Conservation (phyloP, 257 asterid genomes). For the Lavandula angustifolia region DNA sequence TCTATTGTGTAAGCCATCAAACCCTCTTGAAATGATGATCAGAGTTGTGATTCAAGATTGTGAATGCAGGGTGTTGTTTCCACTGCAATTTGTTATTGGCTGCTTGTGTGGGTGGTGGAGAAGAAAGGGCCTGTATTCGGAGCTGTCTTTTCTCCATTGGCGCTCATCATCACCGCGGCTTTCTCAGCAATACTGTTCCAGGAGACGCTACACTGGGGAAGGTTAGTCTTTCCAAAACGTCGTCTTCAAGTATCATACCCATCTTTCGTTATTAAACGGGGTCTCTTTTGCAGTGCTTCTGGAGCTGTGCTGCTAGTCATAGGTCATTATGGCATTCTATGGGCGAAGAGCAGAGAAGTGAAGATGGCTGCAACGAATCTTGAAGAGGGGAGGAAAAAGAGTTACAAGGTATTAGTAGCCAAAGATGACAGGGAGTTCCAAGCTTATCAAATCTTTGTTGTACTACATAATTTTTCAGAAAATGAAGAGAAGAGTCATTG, state of each 20-base stretch:
- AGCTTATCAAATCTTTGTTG: too few species aligned
- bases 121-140: constrained; percentile 25
- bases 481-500: neutral
- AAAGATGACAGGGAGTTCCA: neutral
- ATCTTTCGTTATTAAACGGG: neutral
- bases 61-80: constrained; percentile 20
- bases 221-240: neutral
- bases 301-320: constrained; percentile 42
- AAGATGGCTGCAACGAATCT: neutral
- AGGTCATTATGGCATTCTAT: constrained; percentile 46
- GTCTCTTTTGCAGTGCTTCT: constrained; percentile 30
- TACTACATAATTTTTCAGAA: too few species aligned
- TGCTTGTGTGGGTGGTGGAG: constrained; percentile 28
- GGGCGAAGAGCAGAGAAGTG: constrained; percentile 46
- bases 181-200: constrained; percentile 22
- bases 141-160: constrained; percentile 18
- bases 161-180: constrained; percentile 26
- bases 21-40: neutral
- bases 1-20: constrained; percentile 22
- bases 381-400: constrained; percentile 15
- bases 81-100: constrained; percentile 24
- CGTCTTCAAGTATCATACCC: neutral
- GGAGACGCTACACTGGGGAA: constrained; percentile 34
- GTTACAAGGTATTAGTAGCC: constrained; percentile 5
- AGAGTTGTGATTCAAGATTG: too few species aligned